A percentile compares a stretch with the other conserved stretches of the same genome.
phyloP scores from a whole-genome alignment of 768 basidiomycete genomes.

The Hydnum rufescens region DNA sequence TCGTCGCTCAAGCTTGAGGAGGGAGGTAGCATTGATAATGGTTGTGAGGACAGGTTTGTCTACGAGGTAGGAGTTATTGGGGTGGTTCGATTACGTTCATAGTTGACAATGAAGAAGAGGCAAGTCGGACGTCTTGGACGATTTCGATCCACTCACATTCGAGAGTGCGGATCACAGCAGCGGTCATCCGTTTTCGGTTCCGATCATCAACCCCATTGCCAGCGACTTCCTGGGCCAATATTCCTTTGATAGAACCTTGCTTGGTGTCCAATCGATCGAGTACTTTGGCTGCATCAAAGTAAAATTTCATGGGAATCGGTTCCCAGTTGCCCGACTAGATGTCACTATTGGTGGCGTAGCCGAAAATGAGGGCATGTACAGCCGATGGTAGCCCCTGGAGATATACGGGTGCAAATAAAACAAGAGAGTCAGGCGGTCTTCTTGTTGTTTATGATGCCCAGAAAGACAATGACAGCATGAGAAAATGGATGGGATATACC shows the following conservation, averaged over 20 bases:
- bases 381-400: no score
- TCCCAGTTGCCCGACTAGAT: no score
- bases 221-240: slow-evolving; percentile 50
- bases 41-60: slow-evolving; percentile 60
- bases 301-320: slow-evolving; percentile 93
- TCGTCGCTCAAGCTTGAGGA: slow-evolving; percentile 58
- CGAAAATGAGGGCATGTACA: no score
- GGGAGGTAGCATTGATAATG: slow-evolving; percentile 43
- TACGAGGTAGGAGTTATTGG: slow-evolving; percentile 16
- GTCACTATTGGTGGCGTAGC: no score
- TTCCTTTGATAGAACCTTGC: slow-evolving; percentile 80
- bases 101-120: not conserved
- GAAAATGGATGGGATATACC: no score
- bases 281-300: slow-evolving; percentile 70
- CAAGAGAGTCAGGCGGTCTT: no score
- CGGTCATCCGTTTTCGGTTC: slow-evolving; percentile 56
- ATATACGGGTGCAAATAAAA: no score
- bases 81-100: not conserved
- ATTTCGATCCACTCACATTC: slow-evolving; percentile 43
- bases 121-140: not conserved
- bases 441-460: no score
- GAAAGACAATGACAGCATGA: no score
- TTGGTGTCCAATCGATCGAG: slow-evolving; percentile 75
- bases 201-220: slow-evolving; percentile 60
- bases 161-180: slow-evolving; percentile 82